Evolutionary conservation across 2,329 filamentous ascomycete species (phyloP).

Genomic region (Diplocarpon rosae): DNA sequence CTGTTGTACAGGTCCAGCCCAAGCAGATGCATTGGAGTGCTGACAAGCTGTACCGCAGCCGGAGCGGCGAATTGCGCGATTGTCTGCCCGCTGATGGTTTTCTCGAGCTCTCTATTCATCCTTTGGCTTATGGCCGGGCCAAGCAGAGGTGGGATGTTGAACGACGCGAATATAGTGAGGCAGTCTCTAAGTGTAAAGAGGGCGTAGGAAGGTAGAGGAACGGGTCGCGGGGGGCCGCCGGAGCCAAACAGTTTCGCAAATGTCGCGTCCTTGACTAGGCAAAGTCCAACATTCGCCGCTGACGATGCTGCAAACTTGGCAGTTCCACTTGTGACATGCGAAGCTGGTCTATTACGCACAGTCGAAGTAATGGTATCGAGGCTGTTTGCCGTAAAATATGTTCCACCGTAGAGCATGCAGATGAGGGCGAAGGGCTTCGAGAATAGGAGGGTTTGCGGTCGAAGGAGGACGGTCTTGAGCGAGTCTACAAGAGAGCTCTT

Average conservation of each 20-base stretch:
- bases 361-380: constrained; percentile 73
- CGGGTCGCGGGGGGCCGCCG: constrained; percentile 39
- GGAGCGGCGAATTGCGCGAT: constrained; percentile 73
- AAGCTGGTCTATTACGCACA: constrained; percentile 42
- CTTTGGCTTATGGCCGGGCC: constrained; percentile 54
- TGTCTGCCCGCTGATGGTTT: constrained; percentile 40
- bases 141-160: constrained; percentile 76
- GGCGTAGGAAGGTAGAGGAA: constrained; percentile 60
- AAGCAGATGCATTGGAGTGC: constrained; percentile 74
- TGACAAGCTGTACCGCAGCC: constrained; percentile 65
- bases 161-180: constrained; percentile 82
- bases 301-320: constrained; percentile 74
- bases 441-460: constrained; percentile 49
- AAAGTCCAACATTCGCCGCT: constrained; percentile 72
- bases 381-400: constrained; percentile 78
- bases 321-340: constrained; percentile 58
- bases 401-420: constrained; percentile 70
- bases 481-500: constrained; percentile 48
- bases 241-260: constrained; percentile 78
- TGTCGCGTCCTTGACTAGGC: constrained; percentile 80
- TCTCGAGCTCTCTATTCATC: constrained; percentile 42
- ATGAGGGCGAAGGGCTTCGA: constrained; percentile 60
- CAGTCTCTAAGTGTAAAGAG: constrained; percentile 78
- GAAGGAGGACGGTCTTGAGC: constrained; percentile 42
- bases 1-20: constrained; percentile 83